phyloP scores from a whole-genome alignment of 1,139 yeast genomes.

The Protomyces pachydermus region DNA sequence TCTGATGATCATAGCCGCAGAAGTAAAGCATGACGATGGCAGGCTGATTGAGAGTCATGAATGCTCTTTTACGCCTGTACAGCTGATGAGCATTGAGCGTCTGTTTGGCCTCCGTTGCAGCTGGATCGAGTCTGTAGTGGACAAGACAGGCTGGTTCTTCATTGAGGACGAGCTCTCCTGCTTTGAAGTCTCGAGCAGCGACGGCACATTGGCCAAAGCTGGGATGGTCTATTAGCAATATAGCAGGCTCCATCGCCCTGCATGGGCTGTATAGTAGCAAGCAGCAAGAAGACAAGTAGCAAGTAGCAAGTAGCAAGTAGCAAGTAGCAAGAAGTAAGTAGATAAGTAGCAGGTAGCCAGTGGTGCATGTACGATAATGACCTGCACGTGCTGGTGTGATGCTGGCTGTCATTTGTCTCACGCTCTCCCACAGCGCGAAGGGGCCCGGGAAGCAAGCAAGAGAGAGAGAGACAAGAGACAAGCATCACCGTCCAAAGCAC shows the following conservation, averaged over 20 bases:
- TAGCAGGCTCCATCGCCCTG: neutral
- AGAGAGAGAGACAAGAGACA: too few relatives aligned
- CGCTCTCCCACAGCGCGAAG: too few relatives aligned
- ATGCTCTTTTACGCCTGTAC: conserved; percentile 18
- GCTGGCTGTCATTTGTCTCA: too few relatives aligned
- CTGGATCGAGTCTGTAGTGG: conserved; percentile 5
- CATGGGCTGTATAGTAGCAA: too few relatives aligned
- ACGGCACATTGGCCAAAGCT: conserved; percentile 20
- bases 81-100: neutral
- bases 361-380: too few relatives aligned
- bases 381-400: too few relatives aligned
- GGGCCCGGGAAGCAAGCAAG: too few relatives aligned
- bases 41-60: conserved; percentile 10
- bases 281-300: too few relatives aligned
- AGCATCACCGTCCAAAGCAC: too few relatives aligned
- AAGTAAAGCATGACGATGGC: conserved; percentile 6
- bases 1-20: neutral
- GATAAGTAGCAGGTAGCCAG: too few relatives aligned
- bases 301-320: too few relatives aligned
- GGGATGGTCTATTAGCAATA: neutral
- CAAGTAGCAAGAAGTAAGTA: too few relatives aligned
- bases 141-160: conserved; percentile 10
- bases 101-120: neutral
- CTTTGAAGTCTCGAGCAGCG: conserved; percentile 2
- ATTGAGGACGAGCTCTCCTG: conserved; percentile 14